Evolutionary conservation across 495 filamentous ascomycete species (phyloP).

Genomic region (Neurospora sp.): DNA sequence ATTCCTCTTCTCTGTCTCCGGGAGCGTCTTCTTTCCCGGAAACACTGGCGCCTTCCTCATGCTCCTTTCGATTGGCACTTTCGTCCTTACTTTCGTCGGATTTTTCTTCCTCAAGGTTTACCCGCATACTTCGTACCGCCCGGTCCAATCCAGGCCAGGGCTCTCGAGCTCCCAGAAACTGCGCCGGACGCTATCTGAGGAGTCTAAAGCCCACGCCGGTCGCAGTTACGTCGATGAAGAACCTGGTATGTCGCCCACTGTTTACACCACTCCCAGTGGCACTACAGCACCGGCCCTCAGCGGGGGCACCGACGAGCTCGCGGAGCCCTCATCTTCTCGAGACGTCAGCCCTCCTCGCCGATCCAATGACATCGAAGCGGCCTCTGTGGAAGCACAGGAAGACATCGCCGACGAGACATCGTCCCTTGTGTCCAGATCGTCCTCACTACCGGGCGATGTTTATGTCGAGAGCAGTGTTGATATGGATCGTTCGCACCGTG

Average conservation of each 20-base stretch:
- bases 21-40: slow-evolving; percentile 70
- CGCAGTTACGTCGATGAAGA: slow-evolving; percentile 26
- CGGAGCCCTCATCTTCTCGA: neutral
- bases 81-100: slow-evolving; percentile 56
- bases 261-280: neutral
- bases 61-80: slow-evolving; percentile 73
- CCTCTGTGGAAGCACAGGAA: slow-evolving; percentile 8
- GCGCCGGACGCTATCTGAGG: slow-evolving; percentile 16
- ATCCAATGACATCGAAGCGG: slow-evolving; percentile 2
- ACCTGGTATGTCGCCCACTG: slow-evolving; percentile 6
- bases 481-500: slow-evolving; percentile 50
- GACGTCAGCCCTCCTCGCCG: slow-evolving; percentile 3
- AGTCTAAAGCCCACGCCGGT: neutral
- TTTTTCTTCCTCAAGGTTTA: slow-evolving; percentile 77
- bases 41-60: slow-evolving; percentile 73
- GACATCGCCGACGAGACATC: slow-evolving; percentile 62
- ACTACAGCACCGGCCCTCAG: neutral
- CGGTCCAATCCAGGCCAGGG: slow-evolving; percentile 47
- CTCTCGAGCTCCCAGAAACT: slow-evolving; percentile 50
- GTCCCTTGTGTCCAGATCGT: slow-evolving; percentile 65
- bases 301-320: slow-evolving; percentile 6
- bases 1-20: slow-evolving; percentile 83
- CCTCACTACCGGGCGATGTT: slow-evolving; percentile 37
- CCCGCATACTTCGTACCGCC: slow-evolving; percentile 55
- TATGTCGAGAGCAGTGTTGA: slow-evolving; percentile 44